Evolutionary conservation across 2,329 filamentous ascomycete genomes (phyloP), one percentile per base, ranked within the genome.

Genomic region (Periconia digitata): DNA sequence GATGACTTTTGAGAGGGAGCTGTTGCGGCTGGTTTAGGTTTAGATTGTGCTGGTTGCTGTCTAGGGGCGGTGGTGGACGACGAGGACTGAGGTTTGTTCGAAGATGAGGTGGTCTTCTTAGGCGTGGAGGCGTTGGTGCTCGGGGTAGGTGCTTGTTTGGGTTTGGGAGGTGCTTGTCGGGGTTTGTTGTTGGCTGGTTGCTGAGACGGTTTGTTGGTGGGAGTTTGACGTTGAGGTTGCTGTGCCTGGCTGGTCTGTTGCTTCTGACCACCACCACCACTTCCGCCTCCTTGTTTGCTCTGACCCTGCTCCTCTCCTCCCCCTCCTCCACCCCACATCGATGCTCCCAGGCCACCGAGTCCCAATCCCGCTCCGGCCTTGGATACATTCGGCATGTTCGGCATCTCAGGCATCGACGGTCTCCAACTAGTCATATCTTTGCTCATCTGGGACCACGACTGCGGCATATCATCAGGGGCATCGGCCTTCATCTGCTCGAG

Each of bases 401-500:
- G 51, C 51, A 55, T 50, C 6, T 48, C 50, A 34, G 56, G 55
- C 21, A 41, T 47, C 13, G 42, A 50, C 42, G 50, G 51, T 10
- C 50, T 20, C 13, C 23, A 40, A 23, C 38, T 40, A 17, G 38
- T 40, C 52, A 59, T 59, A 17, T 59, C 55, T 22, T 50, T 51
- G 15, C 45, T 42, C 3, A 50, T 42, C 41, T 59, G 45, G 13
- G 56, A 49, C 56, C 56, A 59, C 23, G 50, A 45, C 24, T 64
- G 54, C 3, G 66, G 64, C 59, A 64, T 64, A 8, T 63, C 56
- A 42, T 68, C 67, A 12, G 64, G 63, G 17, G 60, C 61, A 20
- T 71, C 66, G 5, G 51, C 56, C 43, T 64, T 67, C 67, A 71
- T 69, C 43, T 60, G 41, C 45, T 71, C 66, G 41, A 70, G 43